Base-by-base conservation (phyloP, 768 basidiomycete species). In the Lactarius vividus region DNA sequence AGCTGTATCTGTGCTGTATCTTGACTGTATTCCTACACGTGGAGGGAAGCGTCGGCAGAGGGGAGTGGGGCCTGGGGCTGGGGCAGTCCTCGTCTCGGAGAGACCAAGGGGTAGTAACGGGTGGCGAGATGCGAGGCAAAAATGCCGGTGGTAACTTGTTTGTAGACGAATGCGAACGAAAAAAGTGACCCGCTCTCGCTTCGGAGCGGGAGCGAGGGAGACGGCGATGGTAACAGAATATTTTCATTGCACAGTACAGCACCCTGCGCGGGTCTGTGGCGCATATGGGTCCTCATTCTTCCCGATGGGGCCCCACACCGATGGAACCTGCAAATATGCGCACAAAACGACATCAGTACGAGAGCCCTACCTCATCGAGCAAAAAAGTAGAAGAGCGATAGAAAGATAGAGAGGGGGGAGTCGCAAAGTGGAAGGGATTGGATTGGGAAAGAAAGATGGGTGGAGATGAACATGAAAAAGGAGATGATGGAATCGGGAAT, bases 241-340 rank as follows among this genome's bases (percentile, higher is more conserved):
- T 23, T 49, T 49, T 69, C 68, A 69, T 62, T 69, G 68, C 31
- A 69, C 23, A 18, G 23, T 16, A 63, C 68, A 69, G 26, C 68
- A 69, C 15, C 60, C 60, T 26, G 57, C 62, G 13, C 61, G 58
- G 7, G 52, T 49, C 53, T 67, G 86, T 61, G 89, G 91, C 31
- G 89, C 89, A 73, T 94, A 98, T 55, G 96, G 96, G 75, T 99
- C 96, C 66, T 96, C 93, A 49, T 87, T 86, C 74, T 91, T 92
- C 69, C 86, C 87, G n/a, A 96, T 88, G 28, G 92, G 89, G 11
- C 97, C 97, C 97, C 97, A 99, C 1, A 99, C 93, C 23, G 92
- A 94, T 28, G 96, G 95, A 56, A 96, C 89, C 91, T 95, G 73
- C 29, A 71, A 37, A 64, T 4, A 59, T 42, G 64, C 13, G 23